phyloP scores from a whole-genome alignment of 2,329 filamentous ascomycete species.

The Tolypocladium album region DNA sequence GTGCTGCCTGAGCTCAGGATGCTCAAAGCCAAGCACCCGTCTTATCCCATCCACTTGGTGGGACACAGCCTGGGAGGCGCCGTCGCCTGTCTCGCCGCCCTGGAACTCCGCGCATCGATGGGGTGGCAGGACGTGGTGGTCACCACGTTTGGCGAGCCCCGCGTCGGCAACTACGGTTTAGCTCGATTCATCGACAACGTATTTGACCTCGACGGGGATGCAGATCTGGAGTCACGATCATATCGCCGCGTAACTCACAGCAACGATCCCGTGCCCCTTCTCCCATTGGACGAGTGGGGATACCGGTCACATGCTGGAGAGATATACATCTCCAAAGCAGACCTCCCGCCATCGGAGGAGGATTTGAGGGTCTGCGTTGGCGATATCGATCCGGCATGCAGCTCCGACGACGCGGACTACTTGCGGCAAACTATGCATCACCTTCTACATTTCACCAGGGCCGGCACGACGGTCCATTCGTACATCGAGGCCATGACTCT shows the following conservation, averaged over 20 bases:
- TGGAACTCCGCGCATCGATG: slow-evolving; percentile 64
- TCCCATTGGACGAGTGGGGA: slow-evolving; percentile 82
- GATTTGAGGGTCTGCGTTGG: slow-evolving; percentile 68
- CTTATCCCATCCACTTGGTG: slow-evolving; percentile 66
- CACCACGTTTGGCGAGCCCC: slow-evolving; percentile 89
- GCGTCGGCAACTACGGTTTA: slow-evolving; percentile 47
- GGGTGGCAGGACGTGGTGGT: slow-evolving; percentile 65
- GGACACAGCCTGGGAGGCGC: slow-evolving; percentile 91
- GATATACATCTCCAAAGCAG: slow-evolving; percentile 66
- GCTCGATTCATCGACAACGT: slow-evolving; percentile 42
- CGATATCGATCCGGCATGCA: slow-evolving; percentile 60
- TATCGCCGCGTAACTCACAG: slow-evolving; percentile 79
- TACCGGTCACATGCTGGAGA: slow-evolving; percentile 80
- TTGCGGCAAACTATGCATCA: slow-evolving; percentile 15
- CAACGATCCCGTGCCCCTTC: slow-evolving; percentile 77
- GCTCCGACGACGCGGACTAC: slow-evolving; percentile 44
- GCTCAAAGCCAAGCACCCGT: slow-evolving; percentile 50
- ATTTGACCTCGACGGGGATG: slow-evolving; percentile 31
- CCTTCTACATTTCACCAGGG: slow-evolving; percentile 11
- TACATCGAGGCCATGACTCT: slow-evolving; percentile 31
- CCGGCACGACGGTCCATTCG: slow-evolving; percentile 13
- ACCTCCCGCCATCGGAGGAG: slow-evolving; percentile 53
- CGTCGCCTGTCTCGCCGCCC: slow-evolving; percentile 73
- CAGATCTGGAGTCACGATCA: slow-evolving; percentile 19
- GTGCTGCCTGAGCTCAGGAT: slow-evolving; percentile 58